Conservation (phyloP, 2,329 filamentous ascomycete genomes). For the Phoma sp. region DNA sequence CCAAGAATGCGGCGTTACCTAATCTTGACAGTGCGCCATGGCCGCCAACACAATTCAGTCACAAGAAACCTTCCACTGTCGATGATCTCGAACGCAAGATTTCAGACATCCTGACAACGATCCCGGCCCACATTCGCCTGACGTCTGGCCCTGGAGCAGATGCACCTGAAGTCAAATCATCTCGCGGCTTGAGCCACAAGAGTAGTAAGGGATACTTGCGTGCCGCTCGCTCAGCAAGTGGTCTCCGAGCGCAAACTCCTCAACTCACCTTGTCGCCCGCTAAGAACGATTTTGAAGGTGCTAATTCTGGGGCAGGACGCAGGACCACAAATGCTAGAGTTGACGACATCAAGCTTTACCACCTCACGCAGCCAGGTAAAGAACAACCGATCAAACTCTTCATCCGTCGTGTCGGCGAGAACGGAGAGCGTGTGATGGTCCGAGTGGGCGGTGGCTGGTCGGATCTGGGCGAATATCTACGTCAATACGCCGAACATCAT, state of each 20-base stretch:
- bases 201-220: conserved; percentile 41
- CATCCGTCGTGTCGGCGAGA: conserved; percentile 88
- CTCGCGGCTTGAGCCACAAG: conserved; percentile 35
- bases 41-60: conserved; percentile 45
- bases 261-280: conserved; percentile 48
- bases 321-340: conserved; percentile 32
- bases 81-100: conserved; percentile 82
- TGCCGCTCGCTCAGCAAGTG: conserved; percentile 39
- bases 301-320: conserved; percentile 35
- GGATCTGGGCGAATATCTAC: conserved; percentile 91
- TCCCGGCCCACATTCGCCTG: conserved; percentile 80
- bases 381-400: conserved; percentile 93
- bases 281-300: conserved; percentile 40
- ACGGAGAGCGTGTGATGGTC: conserved; percentile 94
- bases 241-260: conserved; percentile 36
- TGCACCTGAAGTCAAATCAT: conserved; percentile 37
- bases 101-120: conserved; percentile 74
- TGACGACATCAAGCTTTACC: conserved; percentile 85
- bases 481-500: conserved; percentile 92
- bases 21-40: conserved; percentile 33
- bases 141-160: conserved; percentile 50
- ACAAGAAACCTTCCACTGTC: conserved; percentile 33
- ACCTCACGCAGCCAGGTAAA: conserved; percentile 82
- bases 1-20: conserved; percentile 49
- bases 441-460: conserved; percentile 98